phyloP scores from a whole-genome alignment of 306 rosid species.

The Gastrolobium bilobum region DNA sequence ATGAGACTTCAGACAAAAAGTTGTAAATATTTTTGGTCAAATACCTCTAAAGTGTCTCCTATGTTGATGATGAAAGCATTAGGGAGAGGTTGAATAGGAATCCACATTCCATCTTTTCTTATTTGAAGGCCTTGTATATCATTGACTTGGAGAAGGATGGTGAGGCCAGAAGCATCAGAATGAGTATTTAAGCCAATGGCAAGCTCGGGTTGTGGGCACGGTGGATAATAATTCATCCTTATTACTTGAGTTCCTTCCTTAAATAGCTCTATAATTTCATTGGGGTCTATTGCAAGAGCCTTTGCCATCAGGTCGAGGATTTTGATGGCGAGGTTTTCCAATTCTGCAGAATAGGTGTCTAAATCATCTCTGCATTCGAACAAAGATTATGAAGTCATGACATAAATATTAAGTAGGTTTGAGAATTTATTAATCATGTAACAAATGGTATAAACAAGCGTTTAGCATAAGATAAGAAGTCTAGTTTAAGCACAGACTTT shows the following conservation, averaged over 20 bases:
- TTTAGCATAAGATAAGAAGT: too few species aligned
- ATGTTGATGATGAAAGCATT: constrained; percentile 50
- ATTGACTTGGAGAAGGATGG: constrained; percentile 44
- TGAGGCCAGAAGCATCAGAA: constrained; percentile 44
- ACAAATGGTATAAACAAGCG: too few species aligned
- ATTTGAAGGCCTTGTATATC: constrained; percentile 54
- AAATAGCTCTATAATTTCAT: constrained; percentile 34
- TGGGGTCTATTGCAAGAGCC: constrained; percentile 40
- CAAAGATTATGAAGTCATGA: neutral
- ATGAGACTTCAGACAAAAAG: neutral
- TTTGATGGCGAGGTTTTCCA: constrained; percentile 16
- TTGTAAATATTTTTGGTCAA: neutral
- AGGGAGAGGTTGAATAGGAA: constrained; percentile 54
- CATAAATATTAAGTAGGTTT: neutral
- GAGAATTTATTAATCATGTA: too few species aligned
- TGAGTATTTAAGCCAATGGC: constrained; percentile 45
- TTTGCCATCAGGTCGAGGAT: constrained; percentile 42
- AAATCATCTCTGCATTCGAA: constrained; percentile 27
- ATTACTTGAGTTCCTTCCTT: constrained; percentile 9
- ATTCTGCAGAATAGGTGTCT: constrained; percentile 25
- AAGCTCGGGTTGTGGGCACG: constrained; percentile 50
- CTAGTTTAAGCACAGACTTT: too few species aligned
- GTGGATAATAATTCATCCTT: constrained; percentile 52
- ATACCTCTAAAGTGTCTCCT: constrained; percentile 35
- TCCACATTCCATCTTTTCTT: constrained; percentile 52